Evolutionary conservation across 805 yeast species (phyloP).

Genomic region (Saturnispora ahearnii): DNA sequence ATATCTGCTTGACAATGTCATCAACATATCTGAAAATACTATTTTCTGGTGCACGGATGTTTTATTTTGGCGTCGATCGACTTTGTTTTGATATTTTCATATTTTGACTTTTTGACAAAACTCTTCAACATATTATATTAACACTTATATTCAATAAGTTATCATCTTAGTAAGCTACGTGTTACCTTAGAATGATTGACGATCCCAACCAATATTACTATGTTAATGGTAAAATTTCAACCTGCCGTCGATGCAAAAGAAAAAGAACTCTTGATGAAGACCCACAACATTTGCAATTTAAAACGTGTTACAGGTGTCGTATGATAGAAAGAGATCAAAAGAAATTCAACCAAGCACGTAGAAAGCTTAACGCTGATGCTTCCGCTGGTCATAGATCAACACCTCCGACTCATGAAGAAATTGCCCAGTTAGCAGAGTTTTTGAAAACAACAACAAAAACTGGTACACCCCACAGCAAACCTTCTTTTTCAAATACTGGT

Average conservation of each 20-base stretch:
- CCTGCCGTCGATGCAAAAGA: slow-evolving; percentile 50
- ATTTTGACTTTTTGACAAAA: neutral
- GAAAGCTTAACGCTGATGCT: slow-evolving; percentile 16
- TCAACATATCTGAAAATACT: neutral
- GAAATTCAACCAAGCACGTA: slow-evolving; percentile 22
- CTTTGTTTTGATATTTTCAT: neutral
- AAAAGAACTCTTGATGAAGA: slow-evolving; percentile 48
- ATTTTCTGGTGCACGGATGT: slow-evolving; percentile 1
- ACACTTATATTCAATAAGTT: neutral
- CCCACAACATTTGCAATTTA: slow-evolving; percentile 46
- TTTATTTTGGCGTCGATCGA: neutral
- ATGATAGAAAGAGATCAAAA: slow-evolving; percentile 41
- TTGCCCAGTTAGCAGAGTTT: slow-evolving; percentile 14
- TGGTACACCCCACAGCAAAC: slow-evolving; percentile 9
- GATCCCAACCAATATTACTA: slow-evolving; percentile 15
- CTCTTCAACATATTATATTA: neutral
- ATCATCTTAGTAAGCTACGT: neutral
- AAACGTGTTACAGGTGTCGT: slow-evolving; percentile 51
- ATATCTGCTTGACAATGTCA: too few species aligned
- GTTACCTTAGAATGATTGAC: slow-evolving; percentile 1
- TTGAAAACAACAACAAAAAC: slow-evolving; percentile 11
- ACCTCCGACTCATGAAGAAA: slow-evolving; percentile 14
- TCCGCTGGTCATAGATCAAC: slow-evolving; percentile 13
- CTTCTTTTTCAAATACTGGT: slow-evolving; percentile 14
- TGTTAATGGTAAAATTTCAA: slow-evolving; percentile 28